Conservation (phyloP, 2,329 filamentous ascomycete species). For the Trichophyton equinum region DNA sequence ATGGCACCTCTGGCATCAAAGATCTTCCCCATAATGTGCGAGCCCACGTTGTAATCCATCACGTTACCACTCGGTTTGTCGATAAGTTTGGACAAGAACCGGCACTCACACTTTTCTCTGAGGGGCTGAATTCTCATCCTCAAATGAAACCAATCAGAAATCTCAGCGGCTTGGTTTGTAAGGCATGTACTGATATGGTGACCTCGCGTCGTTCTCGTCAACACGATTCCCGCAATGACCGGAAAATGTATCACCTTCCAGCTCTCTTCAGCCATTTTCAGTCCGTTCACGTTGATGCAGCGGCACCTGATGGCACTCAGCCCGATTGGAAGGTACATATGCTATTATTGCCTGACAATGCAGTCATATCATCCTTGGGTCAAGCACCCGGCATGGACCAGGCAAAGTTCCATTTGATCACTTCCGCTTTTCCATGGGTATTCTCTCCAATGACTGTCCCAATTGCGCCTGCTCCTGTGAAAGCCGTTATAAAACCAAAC, state of each 20-base stretch:
- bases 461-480: not conserved
- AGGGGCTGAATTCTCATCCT: slow-evolving; percentile 44
- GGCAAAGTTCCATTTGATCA: slow-evolving; percentile 41
- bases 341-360: slow-evolving; percentile 45
- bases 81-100: slow-evolving; percentile 46
- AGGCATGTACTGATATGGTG: slow-evolving; percentile 32
- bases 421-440: slow-evolving; percentile 38
- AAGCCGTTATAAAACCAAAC: not conserved
- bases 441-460: slow-evolving; percentile 17
- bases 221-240: slow-evolving; percentile 12
- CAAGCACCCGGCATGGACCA: slow-evolving; percentile 45
- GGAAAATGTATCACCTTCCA: slow-evolving; percentile 21
- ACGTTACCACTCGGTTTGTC: slow-evolving; percentile 47
- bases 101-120: slow-evolving; percentile 47
- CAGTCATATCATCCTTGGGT: slow-evolving; percentile 25
- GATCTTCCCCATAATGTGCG: slow-evolving; percentile 51
- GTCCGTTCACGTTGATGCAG: slow-evolving; percentile 23
- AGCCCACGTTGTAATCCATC: slow-evolving; percentile 51
- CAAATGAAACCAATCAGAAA: slow-evolving; percentile 46
- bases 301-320: slow-evolving; percentile 15
- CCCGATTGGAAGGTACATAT: slow-evolving; percentile 49
- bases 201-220: slow-evolving; percentile 10
- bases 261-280: slow-evolving; percentile 29
- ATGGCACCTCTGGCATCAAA: slow-evolving; percentile 45
- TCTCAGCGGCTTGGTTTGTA: slow-evolving; percentile 44